These are phyloP conservation scores for Plenodomus tracheiphilus DNA, from an alignment of 2,329 filamentous ascomycete genomes.

Conservation along the genomic window DNA sequence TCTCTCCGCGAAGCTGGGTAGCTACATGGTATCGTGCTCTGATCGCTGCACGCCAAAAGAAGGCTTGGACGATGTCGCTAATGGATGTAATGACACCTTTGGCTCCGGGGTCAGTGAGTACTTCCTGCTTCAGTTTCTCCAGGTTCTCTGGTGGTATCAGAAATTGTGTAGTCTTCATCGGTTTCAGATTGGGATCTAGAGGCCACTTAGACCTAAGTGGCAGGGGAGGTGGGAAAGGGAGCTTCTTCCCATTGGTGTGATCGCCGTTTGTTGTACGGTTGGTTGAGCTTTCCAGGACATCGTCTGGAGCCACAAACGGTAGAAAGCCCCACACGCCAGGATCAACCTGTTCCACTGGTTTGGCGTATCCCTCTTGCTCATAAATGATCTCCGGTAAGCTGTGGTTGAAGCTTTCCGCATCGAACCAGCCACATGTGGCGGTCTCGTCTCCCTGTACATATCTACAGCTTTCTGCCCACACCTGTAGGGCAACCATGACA, in stretches of 20 bases:
- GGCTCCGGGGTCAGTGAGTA: constrained; percentile 21
- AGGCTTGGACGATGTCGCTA: constrained; percentile 48
- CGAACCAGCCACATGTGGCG: constrained; percentile 24
- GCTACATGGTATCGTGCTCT: constrained; percentile 42
- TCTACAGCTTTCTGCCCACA: constrained; percentile 30
- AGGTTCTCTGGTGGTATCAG: constrained; percentile 36
- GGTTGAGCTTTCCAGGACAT: constrained; percentile 1
- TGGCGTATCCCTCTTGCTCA: constrained; percentile 16
- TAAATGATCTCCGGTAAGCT: constrained; percentile 25
- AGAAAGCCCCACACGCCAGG: constrained; percentile 20
- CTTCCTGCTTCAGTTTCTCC: constrained; percentile 34
- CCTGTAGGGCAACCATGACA: constrained; percentile 23
- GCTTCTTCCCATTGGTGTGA: not conserved
- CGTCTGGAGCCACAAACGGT: constrained; percentile 19
- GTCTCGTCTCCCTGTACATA: constrained; percentile 23
- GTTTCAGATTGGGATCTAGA: constrained; percentile 27
- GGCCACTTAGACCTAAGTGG: constrained; percentile 36
- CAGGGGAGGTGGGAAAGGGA: constrained; percentile 22
- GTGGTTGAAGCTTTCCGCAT: constrained; percentile 27
- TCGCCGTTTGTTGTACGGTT: not conserved
- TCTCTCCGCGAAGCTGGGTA: constrained; percentile 15
- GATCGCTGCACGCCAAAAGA: constrained; percentile 46
- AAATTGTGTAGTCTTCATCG: constrained; percentile 37
- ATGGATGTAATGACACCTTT: constrained; percentile 33
- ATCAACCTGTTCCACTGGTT: constrained; percentile 19